These are phyloP conservation scores for Venturia asperata DNA, from an alignment of 2,329 filamentous ascomycete species.

Conservation along the genomic window DNA sequence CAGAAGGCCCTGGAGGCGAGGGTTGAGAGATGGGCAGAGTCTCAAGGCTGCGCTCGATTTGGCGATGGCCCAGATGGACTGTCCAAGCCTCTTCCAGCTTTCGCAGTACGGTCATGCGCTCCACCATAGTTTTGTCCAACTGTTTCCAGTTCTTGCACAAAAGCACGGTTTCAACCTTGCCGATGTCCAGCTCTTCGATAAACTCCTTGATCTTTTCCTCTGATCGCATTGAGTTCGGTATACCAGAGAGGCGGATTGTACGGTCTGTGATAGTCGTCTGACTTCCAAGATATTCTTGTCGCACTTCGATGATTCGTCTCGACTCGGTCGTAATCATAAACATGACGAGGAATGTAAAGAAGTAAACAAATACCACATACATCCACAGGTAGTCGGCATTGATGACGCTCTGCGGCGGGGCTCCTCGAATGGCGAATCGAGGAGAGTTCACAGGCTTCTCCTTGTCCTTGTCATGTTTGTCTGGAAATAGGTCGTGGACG, in stretches of 20 bases:
- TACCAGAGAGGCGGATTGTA: constrained; percentile 84
- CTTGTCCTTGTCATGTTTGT: constrained; percentile 14
- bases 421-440: not conserved
- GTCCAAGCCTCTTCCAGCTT: constrained; percentile 81
- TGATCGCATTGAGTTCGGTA: constrained; percentile 69
- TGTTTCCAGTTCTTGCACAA: constrained; percentile 81
- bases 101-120: constrained; percentile 58
- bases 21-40: constrained; percentile 47
- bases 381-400: constrained; percentile 71
- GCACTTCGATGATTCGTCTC: constrained; percentile 71
- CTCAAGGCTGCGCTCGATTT: constrained; percentile 42
- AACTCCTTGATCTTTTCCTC: constrained; percentile 80
- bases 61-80: constrained; percentile 57
- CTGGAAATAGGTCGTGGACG: constrained; percentile 64
- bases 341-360: constrained; percentile 76
- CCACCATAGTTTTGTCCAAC: constrained; percentile 65
- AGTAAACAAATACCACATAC: constrained; percentile 88
- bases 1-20: constrained; percentile 30
- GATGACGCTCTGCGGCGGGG: constrained; percentile 27
- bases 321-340: constrained; percentile 82
- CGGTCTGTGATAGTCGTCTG: constrained; percentile 95
- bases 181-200: constrained; percentile 81
- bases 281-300: constrained; percentile 85
- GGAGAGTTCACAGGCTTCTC: not conserved
- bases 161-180: constrained; percentile 79